Evolutionary conservation across 2,329 filamentous ascomycete genomes (phyloP).

Genomic region (Ophiobolus disseminans): DNA sequence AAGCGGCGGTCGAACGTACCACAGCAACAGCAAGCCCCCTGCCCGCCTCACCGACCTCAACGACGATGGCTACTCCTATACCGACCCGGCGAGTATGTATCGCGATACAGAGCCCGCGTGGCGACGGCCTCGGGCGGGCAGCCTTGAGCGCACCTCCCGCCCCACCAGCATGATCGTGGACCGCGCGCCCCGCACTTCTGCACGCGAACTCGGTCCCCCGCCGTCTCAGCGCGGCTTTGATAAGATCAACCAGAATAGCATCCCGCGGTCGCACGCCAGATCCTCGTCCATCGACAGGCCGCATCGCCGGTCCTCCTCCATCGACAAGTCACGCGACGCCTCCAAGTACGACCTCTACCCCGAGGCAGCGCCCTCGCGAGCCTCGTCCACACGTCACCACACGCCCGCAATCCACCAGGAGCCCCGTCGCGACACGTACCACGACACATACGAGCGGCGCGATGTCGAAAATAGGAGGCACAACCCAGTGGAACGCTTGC

Average conservation of each 20-base stretch:
- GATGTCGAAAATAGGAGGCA: conserved; percentile 50
- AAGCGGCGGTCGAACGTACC: conserved; percentile 42
- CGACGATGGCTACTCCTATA: conserved; percentile 58
- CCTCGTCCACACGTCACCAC: conserved; percentile 52
- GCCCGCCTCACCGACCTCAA: conserved; percentile 43
- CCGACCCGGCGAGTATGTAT: conserved; percentile 59
- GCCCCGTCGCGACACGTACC: conserved; percentile 50
- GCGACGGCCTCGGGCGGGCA: conserved; percentile 54
- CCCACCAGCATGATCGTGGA: conserved; percentile 55
- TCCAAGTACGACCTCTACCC: conserved; percentile 50
- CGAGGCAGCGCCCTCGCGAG: conserved; percentile 36
- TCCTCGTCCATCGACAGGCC: conserved; percentile 43
- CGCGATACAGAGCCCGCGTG: conserved; percentile 58
- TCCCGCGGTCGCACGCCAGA: conserved; percentile 31
- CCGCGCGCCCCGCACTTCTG: conserved; percentile 44
- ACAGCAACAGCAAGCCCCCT: conserved; percentile 32
- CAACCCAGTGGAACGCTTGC: conserved; percentile 37
- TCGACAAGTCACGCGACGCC: conserved; percentile 41
- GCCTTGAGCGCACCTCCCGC: conserved; percentile 54
- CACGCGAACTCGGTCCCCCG: conserved; percentile 60
- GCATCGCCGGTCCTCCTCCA: conserved; percentile 39
- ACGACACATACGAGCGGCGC: conserved; percentile 55
- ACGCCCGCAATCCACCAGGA: conserved; percentile 58
- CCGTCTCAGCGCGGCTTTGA: conserved; percentile 75
- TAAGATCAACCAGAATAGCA: conserved; percentile 62